These are phyloP conservation scores for Brasenia schreberi DNA, from an alignment of 164 flowering plant genomes.

Conservation along the genomic window DNA sequence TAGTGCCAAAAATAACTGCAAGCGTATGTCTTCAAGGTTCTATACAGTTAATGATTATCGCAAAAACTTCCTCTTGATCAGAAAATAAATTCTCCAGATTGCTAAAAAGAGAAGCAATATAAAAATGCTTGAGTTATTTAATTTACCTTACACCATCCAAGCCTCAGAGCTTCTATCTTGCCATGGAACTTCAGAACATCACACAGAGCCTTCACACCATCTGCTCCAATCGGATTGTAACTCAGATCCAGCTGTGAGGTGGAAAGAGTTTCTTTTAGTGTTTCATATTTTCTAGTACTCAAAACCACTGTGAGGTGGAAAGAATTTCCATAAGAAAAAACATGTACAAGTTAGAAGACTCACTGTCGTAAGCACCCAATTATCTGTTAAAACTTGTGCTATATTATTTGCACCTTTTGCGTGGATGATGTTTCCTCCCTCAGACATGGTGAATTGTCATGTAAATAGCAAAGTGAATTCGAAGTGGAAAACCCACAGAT, in stretches of 20 bases:
- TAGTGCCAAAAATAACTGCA: no score
- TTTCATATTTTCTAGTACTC: conserved; percentile 3
- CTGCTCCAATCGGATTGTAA: conserved; percentile 94
- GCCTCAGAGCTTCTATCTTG: conserved; percentile 66
- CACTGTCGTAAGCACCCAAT: conserved; percentile 52
- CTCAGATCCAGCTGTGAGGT: conserved; percentile 65
- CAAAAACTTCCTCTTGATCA: no score
- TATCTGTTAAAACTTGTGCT: conserved; percentile 71
- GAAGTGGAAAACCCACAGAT: not conserved
- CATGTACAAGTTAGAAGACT: conserved; percentile 10
- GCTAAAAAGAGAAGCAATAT: not conserved
- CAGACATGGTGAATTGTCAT: conserved; percentile 3
- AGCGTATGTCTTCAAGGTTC: no score
- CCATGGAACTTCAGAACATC: conserved; percentile 94
- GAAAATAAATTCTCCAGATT: not conserved
- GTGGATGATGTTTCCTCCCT: conserved; percentile 96
- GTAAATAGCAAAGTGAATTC: not conserved
- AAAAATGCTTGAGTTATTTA: not conserved
- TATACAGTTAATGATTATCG: no score
- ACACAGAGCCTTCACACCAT: conserved; percentile 72
- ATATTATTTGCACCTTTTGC: conserved; percentile 52
- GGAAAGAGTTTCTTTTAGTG: not conserved
- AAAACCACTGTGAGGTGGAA: not conserved
- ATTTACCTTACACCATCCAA: conserved; percentile 97
- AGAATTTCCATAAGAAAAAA: not conserved